Base-by-base conservation (phyloP, 2,329 filamentous ascomycete genomes). In the Neonectria faginata region DNA sequence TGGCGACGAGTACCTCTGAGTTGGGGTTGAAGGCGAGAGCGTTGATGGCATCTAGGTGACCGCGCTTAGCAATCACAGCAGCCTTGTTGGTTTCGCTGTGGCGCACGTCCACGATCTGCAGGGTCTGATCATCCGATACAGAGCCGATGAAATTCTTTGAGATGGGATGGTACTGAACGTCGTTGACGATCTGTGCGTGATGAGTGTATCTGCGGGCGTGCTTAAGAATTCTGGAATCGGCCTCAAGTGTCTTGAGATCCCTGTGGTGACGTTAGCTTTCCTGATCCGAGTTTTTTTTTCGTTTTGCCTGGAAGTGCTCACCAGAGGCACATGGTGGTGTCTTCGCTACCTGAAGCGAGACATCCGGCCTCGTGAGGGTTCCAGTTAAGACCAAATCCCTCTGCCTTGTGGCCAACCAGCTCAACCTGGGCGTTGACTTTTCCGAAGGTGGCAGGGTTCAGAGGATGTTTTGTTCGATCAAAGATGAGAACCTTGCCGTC, bases 301-400 rank as follows among this genome's bases (percentile, higher is more conserved):
- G 8, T 31, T 48, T 50, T 2, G 6, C 18, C 16, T 48, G 52
- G 9, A 59, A 59, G 3, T 53, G 56, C 87, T 68, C 83, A 93
- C 96, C 96, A 99, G 36, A 98, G 86, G 65, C 92, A 89, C 70
- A 99, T 95, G 0, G 94, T 97, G 72, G 88, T 88, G 78, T 99
- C 96, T 78, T 97, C 93, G 74, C 93, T 97, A 64, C 95, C 96
- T 14, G 95, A 97, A 8, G 92, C 93, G 64, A 99, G 86, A 68
- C 91, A 89, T 7, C 96, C 96, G 66, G 90, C 88, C 62, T 88
- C 84, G 74, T 96, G 92, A 3, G 94, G 94, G 78, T 89, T 98
- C 96, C 96, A 99, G 78, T 91, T 91, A 57, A 99, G 84, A 1
- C 94, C 96, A 74, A 97, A 99, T 0, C 96, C 96, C 80, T 99